Evolutionary conservation across 1,284 basidiomycete species (phyloP), one percentile per base, ranked within the genome.

Genomic region (Sanghuangporus baumii): DNA sequence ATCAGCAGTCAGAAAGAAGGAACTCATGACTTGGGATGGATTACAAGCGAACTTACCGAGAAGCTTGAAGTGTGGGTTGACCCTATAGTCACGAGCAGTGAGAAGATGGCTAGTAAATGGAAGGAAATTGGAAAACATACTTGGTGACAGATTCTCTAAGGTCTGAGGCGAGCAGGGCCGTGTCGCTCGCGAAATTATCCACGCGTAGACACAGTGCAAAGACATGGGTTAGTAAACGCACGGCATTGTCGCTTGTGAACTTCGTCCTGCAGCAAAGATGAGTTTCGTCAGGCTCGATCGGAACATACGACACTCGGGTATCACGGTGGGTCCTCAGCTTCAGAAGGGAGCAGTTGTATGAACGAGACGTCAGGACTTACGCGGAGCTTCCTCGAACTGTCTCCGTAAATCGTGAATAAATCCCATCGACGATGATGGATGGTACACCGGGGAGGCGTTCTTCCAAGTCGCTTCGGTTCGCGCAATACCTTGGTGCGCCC

Each of bases 401-500:
- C 74, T 96, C 92, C 0, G 93, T 87, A 74, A 96, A 97, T 57
- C 91, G 80, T 5, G 84, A 79, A n/a, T 93, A 69, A 40, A 96
- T 75, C 2, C 88, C 85, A 63, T 94, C 89, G 31, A 93, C 69
- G 12, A 96, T 76, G 54, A 85, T 76, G 20, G 75, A 75, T 1
- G 93, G 89, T 2, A 91, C 78, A 4, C 76, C 73, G 1, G 78
- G 71, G 65, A 93, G 76, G 66, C 84, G 84, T 57, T 85, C 80
- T 58, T 80, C 75, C 20, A 89, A 62, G 31, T 76, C 74, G 34
- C 80, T 77, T 69, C 84, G 81, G 66, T 83, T 75, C 65, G 84
- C 71, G 67, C 48, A 54, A 20, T 78, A 73, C 64, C 76, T 76
- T 55, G 68, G 56, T 11, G 78, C 76, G 0, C 80, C 73, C 60